phyloP scores from a whole-genome alignment of 352 stramenopile species.

The Pythium myriotylum region DNA sequence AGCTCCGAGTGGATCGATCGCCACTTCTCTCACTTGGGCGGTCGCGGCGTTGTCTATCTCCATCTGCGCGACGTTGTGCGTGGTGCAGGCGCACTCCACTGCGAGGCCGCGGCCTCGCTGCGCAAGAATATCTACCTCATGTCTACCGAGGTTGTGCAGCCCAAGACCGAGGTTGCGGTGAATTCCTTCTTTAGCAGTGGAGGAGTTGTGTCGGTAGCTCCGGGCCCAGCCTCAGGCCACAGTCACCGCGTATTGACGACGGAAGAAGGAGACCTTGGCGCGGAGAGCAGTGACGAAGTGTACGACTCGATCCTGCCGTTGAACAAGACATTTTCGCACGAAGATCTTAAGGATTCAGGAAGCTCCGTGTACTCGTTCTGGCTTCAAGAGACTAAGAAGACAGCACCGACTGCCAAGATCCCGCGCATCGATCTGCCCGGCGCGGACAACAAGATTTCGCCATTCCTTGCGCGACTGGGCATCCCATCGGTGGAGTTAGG shows the following conservation, averaged over 20 bases:
- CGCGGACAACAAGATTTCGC: slow-evolving; percentile 57
- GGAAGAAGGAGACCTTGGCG: neutral
- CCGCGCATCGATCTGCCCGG: slow-evolving; percentile 57
- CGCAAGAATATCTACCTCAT: slow-evolving; percentile 80
- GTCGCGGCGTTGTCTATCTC: slow-evolving; percentile 72
- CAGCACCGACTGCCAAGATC: slow-evolving; percentile 40
- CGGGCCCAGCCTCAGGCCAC: neutral
- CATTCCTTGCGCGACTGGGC: slow-evolving; percentile 68
- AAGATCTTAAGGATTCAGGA: slow-evolving; percentile 60
- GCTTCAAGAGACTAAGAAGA: slow-evolving; percentile 55
- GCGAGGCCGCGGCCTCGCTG: slow-evolving; percentile 69
- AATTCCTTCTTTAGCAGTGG: slow-evolving; percentile 46
- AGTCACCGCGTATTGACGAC: neutral
- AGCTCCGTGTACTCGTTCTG: slow-evolving; percentile 77
- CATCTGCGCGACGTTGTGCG: slow-evolving; percentile 76
- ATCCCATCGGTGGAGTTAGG: slow-evolving; percentile 77
- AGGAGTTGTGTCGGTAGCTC: too few species aligned
- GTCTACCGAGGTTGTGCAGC: slow-evolving; percentile 67
- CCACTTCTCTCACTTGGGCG: slow-evolving; percentile 62
- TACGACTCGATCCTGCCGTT: slow-evolving; percentile 50
- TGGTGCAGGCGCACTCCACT: slow-evolving; percentile 60
- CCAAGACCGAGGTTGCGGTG: slow-evolving; percentile 48
- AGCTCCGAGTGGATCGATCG: slow-evolving; percentile 86
- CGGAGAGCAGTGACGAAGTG: slow-evolving; percentile 29
- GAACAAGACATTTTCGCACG: slow-evolving; percentile 66